These are phyloP conservation scores for Babesia microti DNA, from an alignment of 169 alveolate species.

Conservation along the genomic window DNA sequence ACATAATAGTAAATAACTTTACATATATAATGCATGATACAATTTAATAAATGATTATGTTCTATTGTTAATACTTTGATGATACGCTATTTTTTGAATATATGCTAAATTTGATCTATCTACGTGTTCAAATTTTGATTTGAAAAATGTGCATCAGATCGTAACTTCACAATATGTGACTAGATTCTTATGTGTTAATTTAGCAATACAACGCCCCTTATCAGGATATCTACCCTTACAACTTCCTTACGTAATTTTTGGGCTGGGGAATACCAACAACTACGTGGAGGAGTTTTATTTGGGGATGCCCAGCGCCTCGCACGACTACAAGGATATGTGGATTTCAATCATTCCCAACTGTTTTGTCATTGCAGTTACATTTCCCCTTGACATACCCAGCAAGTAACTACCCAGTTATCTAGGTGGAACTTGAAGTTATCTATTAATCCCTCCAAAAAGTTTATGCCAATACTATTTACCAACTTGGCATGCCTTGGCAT, in stretches of 20 bases:
- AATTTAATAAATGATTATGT: background rate
- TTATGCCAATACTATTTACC: slow-evolving; percentile 42
- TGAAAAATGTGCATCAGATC: too few species aligned
- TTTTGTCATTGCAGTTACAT: slow-evolving; percentile 53
- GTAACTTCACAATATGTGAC: too few species aligned
- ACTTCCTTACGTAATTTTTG: slow-evolving; percentile 45
- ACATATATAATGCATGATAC: background rate
- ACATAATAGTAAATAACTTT: too few species aligned
- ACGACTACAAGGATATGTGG: slow-evolving; percentile 57
- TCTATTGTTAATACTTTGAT: background rate
- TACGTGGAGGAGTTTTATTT: slow-evolving; percentile 71
- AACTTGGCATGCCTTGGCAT: slow-evolving; percentile 42
- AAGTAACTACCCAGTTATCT: slow-evolving; percentile 11
- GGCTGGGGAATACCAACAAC: slow-evolving; percentile 72
- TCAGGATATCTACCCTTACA: slow-evolving; percentile 45
- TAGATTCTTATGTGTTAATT: too few species aligned
- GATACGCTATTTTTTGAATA: background rate
- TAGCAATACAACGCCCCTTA: slow-evolving; percentile 45
- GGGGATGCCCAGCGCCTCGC: slow-evolving; percentile 58
- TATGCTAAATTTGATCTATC: too few species aligned
- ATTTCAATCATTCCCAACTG: slow-evolving; percentile 65
- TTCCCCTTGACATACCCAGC: slow-evolving; percentile 43
- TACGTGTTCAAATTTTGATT: too few species aligned
- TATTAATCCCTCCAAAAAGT: slow-evolving; percentile 55
- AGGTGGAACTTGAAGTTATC: slow-evolving; percentile 62